A percentile compares a stretch with the other conserved stretches of the same genome.
phyloP scores from a whole-genome alignment of 2,329 filamentous ascomycete genomes.

The Myriosclerotinia curreyana region DNA sequence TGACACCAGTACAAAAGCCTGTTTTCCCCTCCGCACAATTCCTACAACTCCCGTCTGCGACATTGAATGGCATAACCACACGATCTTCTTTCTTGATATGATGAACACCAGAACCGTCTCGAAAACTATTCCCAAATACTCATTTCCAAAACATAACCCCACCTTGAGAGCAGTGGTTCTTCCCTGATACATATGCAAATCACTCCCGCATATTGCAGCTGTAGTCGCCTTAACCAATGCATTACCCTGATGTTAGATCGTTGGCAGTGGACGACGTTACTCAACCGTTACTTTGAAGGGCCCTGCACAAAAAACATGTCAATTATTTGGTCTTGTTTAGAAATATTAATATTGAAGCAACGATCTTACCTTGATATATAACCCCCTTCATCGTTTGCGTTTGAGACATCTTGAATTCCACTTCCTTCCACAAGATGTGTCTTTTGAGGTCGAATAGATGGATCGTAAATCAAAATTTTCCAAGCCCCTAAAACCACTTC shows the following conservation, averaged over 20 bases:
- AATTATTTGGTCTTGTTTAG: neutral
- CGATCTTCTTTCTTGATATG: constrained; percentile 70
- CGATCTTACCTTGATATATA: constrained; percentile 18
- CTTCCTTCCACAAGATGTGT: neutral
- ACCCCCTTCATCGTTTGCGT: constrained; percentile 18
- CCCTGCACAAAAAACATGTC: constrained; percentile 21
- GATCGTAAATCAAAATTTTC: neutral
- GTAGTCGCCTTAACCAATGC: constrained; percentile 47
- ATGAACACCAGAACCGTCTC: constrained; percentile 65
- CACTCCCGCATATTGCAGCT: constrained; percentile 29
- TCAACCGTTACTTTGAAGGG: constrained; percentile 53
- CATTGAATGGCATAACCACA: constrained; percentile 80
- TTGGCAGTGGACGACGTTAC: constrained; percentile 56
- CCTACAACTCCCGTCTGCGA: constrained; percentile 76
- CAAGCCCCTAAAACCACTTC: neutral
- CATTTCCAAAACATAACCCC: constrained; percentile 69
- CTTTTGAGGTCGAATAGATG: neutral
- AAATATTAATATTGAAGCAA: neutral
- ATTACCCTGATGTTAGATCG: constrained; percentile 51
- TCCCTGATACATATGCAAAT: constrained; percentile 61
- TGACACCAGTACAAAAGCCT: constrained; percentile 70
- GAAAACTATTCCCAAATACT: constrained; percentile 76
- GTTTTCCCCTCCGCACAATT: constrained; percentile 77
- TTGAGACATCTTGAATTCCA: constrained; percentile 7
- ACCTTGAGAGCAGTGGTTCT: constrained; percentile 57